Evolutionary conservation across 1,139 yeast species (phyloP), one percentile per base, ranked within the genome.

Genomic region (Suhomyces kunorum): DNA sequence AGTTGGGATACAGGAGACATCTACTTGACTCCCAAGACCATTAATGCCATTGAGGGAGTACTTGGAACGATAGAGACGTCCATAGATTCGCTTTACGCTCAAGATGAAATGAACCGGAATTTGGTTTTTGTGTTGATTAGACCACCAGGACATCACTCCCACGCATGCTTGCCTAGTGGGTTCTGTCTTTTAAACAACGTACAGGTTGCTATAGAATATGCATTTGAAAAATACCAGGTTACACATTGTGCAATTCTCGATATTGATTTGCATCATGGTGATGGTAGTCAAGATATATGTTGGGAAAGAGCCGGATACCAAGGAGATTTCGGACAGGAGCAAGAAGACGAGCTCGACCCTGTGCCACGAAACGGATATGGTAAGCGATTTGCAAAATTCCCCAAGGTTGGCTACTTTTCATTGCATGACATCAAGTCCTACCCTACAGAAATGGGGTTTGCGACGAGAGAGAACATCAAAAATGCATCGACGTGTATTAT

Each of bases 131-230:
- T 83, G 0, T 79, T 81, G 3, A 76, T 87, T 33, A 69, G 95
- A 40, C 95, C 95, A 2, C 95, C 95, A 0, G 96, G 96, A 1
- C 96, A 87, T 56, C 96, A 87, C 58, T 83, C 89, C n/a, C 95
- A 86, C 53, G 85, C 89, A 0, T 80, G 85, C 45, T 74, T 80
- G 14, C 95, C 96, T 0, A 81, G 90, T 27, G 96, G 96, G n/a
- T 87, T 87, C 57, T 87, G 96, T 60, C 64, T 87, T 36, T 68
- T 87, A 43, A 87, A 87, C 62, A 87, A 87, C 54, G 95, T 83
- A 0, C 95, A 87, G 48, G 79, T 87, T 38, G 90, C 86, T 4
- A 80, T 86, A 26, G 94, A 87, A 55, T 87, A 87, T 56, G 95
- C 95, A 1, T 76, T 74, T 44, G 78, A 71, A 38, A 62, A 68